Evolutionary conservation across 352 stramenopile genomes (phyloP).

Genomic region (Phytophthora quininea): DNA sequence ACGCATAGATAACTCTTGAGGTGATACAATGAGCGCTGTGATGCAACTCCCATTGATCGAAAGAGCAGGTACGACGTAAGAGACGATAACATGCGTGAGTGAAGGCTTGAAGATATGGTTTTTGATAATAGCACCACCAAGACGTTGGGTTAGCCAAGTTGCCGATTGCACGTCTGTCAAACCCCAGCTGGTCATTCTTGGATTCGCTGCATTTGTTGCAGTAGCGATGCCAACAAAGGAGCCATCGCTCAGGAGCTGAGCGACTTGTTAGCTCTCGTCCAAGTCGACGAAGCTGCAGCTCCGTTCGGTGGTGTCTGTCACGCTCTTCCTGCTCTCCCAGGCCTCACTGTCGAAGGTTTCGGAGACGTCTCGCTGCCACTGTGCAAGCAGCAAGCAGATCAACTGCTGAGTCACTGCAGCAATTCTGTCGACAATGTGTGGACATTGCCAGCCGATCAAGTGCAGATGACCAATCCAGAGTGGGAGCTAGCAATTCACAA

Average conservation of each 20-base stretch:
- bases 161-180: too few relatives aligned
- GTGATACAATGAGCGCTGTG: too few relatives aligned
- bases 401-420: neutral
- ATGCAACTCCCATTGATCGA: too few relatives aligned
- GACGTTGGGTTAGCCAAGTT: too few relatives aligned
- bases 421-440: constrained; percentile 3
- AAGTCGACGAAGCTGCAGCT: neutral
- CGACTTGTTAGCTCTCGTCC: constrained; percentile 6
- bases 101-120: too few relatives aligned
- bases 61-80: too few relatives aligned
- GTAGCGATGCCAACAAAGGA: neutral
- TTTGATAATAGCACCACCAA: too few relatives aligned
- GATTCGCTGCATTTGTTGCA: too few relatives aligned
- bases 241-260: constrained; percentile 8
- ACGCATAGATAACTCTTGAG: too few relatives aligned
- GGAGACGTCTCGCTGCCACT: constrained; percentile 16
- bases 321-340: constrained; percentile 10
- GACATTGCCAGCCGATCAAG: neutral
- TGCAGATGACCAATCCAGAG: constrained; percentile 18
- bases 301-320: constrained; percentile 13
- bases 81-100: too few relatives aligned
- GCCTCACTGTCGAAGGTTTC: constrained; percentile 8
- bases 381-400: constrained; percentile 4
- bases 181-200: too few relatives aligned
- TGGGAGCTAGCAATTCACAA: constrained; percentile 8